Evolutionary conservation across 2,329 filamentous ascomycete species (phyloP), one percentile per base, ranked within the genome.

Genomic region (Neofusicoccum umdonicola): DNA sequence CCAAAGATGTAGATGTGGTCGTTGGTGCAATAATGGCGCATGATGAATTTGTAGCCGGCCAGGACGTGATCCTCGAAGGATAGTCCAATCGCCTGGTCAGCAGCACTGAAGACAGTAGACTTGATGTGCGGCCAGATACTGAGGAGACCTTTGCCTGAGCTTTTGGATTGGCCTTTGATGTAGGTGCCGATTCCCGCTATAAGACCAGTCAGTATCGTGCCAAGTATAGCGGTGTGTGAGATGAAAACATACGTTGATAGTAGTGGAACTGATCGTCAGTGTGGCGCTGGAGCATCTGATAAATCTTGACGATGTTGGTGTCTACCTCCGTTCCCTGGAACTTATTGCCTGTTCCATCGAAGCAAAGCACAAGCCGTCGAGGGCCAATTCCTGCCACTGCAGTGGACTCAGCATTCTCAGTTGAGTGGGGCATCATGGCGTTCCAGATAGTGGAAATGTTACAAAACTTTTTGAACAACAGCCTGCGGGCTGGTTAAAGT

Each of bases 281-380:
- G 6, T 84, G 85, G 4, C 88, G 83, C 68, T 91, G 88, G 1
- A 91, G 78, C 82, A 90, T 89, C 42, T 87, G 83, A 68, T 88
- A 90, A 11, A 91, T 89, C 71, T 90, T 90, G 66, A 91, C 77
- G 69, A 91, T 78, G 61, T 79, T 80, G 44, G 76, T 77, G 66
- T 80, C 78, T 6, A 75, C 70, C 44, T 77, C 74, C 3, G 74
- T 77, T 3, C 78, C 77, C 13, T 73, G 74, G 60, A 80, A 80
- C 56, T 78, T 76, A 67, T 80, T 79, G 17, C 78, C 77, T 12
- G 77, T 80, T 35, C 78, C 78, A 64, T 80, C 78, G 48, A 80
- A 80, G 66, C 78, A 82, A 22, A 82, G 76, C 15, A 78, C 60
- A 0, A 63, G 27, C 7, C 60, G 47, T 1, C 60, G 60, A 9